phyloP scores from a whole-genome alignment of 495 filamentous ascomycete species.

The Rusavskia elegans region DNA sequence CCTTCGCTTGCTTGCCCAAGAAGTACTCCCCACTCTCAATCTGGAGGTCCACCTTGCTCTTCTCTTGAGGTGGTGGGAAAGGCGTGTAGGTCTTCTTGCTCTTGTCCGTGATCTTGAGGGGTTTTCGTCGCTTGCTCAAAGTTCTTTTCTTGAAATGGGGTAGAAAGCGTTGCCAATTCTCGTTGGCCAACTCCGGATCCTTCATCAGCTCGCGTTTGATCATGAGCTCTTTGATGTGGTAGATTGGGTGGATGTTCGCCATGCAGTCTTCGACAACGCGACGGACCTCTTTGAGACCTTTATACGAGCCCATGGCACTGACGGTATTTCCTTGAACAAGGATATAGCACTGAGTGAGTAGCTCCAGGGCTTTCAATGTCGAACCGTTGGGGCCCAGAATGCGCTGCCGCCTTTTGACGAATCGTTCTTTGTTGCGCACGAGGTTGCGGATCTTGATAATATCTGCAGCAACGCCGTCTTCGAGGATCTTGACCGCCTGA shows the following conservation, averaged over 20 bases:
- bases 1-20: conserved; percentile 78
- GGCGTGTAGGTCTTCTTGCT: conserved; percentile 85
- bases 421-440: conserved; percentile 89
- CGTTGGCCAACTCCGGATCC: conserved; percentile 69
- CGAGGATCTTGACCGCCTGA: conserved; percentile 80
- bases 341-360: conserved; percentile 88
- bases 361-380: conserved; percentile 84
- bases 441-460: conserved; percentile 87
- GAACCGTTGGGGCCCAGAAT: conserved; percentile 73
- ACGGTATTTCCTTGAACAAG: conserved; percentile 97
- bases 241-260: conserved; percentile 86
- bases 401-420: conserved; percentile 87
- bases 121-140: conserved; percentile 66
- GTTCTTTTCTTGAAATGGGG: conserved; percentile 97
- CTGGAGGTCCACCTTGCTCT: conserved; percentile 96
- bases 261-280: conserved; percentile 89
- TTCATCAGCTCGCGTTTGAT: conserved; percentile 97
- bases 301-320: conserved; percentile 74
- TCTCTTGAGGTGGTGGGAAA: conserved; percentile 58
- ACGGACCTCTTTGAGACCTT: conserved; percentile 85
- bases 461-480: conserved; percentile 79
- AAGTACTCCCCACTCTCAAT: conserved; percentile 98
- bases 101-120: conserved; percentile 84
- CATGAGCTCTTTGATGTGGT: conserved; percentile 97
- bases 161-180: conserved; percentile 92